Percentiles rank a stretch among this genome's conserved stretches.
phyloP scores from a whole-genome alignment of 805 yeast species.

The Scheffersomyces coipomensis region DNA sequence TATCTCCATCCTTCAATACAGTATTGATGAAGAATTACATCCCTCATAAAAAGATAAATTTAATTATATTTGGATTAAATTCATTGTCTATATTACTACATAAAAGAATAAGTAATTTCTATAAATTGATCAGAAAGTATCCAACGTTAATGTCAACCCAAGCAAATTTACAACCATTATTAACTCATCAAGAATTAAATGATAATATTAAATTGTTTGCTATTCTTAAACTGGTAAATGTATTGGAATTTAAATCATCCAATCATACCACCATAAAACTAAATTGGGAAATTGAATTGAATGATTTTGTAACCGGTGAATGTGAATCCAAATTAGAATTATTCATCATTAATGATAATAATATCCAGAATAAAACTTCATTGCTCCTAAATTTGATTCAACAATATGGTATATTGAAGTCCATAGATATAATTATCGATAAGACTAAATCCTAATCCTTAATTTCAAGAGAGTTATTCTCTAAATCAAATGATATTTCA shows the following conservation, averaged over 20 bases:
- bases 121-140: slow-evolving; percentile 19
- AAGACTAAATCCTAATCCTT: slow-evolving; percentile 4
- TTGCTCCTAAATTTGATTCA: slow-evolving; percentile 19
- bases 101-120: slow-evolving; percentile 17
- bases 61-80: slow-evolving; percentile 29
- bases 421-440: slow-evolving; percentile 21
- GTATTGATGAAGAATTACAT: slow-evolving; percentile 21
- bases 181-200: slow-evolving; percentile 9
- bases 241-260: slow-evolving; percentile 12
- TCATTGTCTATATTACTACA: slow-evolving; percentile 25
- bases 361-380: slow-evolving; percentile 8
- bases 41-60: slow-evolving; percentile 23
- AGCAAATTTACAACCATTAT: slow-evolving; percentile 6
- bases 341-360: slow-evolving; percentile 6
- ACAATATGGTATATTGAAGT: slow-evolving; percentile 23
- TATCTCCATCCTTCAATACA: slow-evolving; percentile 21
- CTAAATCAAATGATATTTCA: slow-evolving; percentile 25
- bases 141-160: slow-evolving; percentile 14
- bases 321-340: slow-evolving; percentile 20
- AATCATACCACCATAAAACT: slow-evolving; percentile 6
- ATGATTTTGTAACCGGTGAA: slow-evolving; percentile 17
- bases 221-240: slow-evolving; percentile 18
- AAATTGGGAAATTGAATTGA: slow-evolving; percentile 22
- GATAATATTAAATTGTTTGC: slow-evolving; percentile 16
- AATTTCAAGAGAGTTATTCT: slow-evolving; percentile 15